Conservation (phyloP, 2,329 filamentous ascomycete genomes). For the Fusarium sterilihyphosum region DNA sequence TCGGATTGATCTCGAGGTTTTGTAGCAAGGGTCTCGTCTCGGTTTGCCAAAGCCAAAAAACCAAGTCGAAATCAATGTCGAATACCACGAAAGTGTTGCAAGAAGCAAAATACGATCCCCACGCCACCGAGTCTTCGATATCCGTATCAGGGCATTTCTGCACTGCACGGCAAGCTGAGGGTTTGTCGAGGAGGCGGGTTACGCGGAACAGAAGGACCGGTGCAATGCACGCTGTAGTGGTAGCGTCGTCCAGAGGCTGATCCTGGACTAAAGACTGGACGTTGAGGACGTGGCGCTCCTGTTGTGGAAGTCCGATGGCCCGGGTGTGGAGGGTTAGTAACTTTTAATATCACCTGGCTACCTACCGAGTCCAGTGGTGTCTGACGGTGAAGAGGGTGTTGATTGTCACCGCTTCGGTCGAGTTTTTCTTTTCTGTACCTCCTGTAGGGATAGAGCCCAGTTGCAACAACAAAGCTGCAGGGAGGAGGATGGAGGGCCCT, state of each 20-base stretch:
- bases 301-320: constrained; percentile 8
- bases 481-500: background rate
- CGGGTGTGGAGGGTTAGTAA: constrained; percentile 14
- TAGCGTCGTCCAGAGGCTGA: constrained; percentile 15
- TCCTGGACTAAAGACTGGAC: constrained; percentile 22
- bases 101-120: constrained; percentile 12
- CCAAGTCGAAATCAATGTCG: background rate
- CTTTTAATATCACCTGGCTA: constrained; percentile 7
- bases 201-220: constrained; percentile 15
- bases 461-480: background rate
- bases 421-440: background rate
- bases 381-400: background rate
- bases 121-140: constrained; percentile 9
- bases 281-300: constrained; percentile 28
- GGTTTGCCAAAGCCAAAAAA: background rate
- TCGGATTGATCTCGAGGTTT: background rate
- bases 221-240: constrained; percentile 15
- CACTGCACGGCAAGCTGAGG: background rate
- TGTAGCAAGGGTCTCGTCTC: background rate
- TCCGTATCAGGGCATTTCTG: constrained; percentile 16
- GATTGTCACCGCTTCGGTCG: constrained; percentile 1
- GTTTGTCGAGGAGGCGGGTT: constrained; percentile 15
- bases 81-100: constrained; percentile 3
- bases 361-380: background rate
- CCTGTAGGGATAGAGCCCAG: background rate